phyloP scores from a whole-genome alignment of 768 basidiomycete species.

The Leccinum subtestaceum region DNA sequence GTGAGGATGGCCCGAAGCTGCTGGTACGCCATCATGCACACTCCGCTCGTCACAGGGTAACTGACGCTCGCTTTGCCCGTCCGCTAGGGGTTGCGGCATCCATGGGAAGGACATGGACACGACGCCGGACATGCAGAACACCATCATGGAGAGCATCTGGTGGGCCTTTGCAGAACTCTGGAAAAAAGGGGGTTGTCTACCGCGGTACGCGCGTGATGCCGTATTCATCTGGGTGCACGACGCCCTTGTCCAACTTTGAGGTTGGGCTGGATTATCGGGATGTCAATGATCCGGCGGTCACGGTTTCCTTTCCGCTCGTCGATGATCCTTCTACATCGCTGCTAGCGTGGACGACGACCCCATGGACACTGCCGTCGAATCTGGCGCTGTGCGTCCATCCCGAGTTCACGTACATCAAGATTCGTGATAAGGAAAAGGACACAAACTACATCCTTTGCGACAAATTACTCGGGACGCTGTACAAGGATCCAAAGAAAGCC shows the following conservation, averaged over 20 bases:
- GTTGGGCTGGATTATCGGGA: conserved; percentile 90
- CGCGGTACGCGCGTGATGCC: conserved; percentile 95
- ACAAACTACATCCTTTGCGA: conserved; percentile 93
- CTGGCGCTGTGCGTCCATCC: conserved; percentile 95
- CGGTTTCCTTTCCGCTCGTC: conserved; percentile 88
- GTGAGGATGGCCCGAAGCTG: conserved; percentile 75
- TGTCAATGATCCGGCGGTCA: conserved; percentile 93
- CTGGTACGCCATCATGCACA: conserved; percentile 41
- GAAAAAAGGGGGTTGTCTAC: conserved; percentile 87
- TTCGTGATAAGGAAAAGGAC: conserved; percentile 84
- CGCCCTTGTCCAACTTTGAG: conserved; percentile 97
- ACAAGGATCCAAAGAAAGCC: conserved; percentile 97
- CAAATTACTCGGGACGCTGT: conserved; percentile 77
- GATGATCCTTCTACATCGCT: conserved; percentile 89
- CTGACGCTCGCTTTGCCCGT: neutral
- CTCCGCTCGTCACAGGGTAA: neutral
- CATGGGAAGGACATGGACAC: conserved; percentile 63
- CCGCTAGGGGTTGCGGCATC: conserved; percentile 54
- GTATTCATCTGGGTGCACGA: conserved; percentile 94
- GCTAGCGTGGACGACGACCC: conserved; percentile 98
- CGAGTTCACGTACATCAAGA: conserved; percentile 94
- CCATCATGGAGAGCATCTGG: conserved; percentile 95
- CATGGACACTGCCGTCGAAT: conserved; percentile 97
- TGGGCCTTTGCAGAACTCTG: conserved; percentile 97
- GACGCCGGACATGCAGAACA: conserved; percentile 38